Percentiles rank a stretch among this genome's conserved stretches.
Evolutionary conservation across 2,329 filamentous ascomycete species (phyloP).

Genomic region (Cladobotryum protrusum): DNA sequence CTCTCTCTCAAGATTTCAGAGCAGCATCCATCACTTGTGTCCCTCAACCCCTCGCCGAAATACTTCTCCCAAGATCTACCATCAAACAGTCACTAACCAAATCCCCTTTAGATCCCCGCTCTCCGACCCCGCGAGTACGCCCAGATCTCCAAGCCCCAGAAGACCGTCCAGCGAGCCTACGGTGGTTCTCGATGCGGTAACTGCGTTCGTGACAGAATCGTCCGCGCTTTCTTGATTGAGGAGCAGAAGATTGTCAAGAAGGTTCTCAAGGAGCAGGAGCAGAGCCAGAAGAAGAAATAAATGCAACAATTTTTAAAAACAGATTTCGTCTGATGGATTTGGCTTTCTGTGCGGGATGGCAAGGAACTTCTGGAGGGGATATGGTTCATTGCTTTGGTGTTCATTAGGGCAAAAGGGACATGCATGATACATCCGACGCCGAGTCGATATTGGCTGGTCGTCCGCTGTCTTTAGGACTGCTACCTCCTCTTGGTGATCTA

Average conservation of each 20-base stretch:
- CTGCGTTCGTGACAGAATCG: conserved; percentile 97
- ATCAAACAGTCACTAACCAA: conserved; percentile 14
- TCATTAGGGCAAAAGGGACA: conserved; percentile 44
- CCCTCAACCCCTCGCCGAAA: not conserved
- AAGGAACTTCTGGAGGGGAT: conserved; percentile 27
- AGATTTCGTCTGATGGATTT: conserved; percentile 26
- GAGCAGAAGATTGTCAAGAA: conserved; percentile 99
- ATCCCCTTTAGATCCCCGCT: conserved; percentile 65
- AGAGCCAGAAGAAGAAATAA: conserved; percentile 64
- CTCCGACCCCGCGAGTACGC: conserved; percentile 98
- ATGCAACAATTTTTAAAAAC: conserved; percentile 19
- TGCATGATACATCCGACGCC: conserved; percentile 40
- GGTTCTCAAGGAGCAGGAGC: conserved; percentile 98
- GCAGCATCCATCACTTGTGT: not conserved
- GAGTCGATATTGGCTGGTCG: conserved; percentile 34
- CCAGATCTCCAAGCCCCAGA: conserved; percentile 95
- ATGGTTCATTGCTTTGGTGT: conserved; percentile 50
- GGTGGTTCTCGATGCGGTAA: conserved; percentile 97
- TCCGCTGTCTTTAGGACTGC: conserved; percentile 40
- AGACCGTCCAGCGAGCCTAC: conserved; percentile 98
- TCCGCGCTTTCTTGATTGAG: conserved; percentile 98
- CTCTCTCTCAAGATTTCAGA: no score
- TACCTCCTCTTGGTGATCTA: conserved; percentile 40
- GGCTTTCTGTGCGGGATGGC: conserved; percentile 30
- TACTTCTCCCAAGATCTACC: not conserved